Base-by-base conservation (phyloP, 2,329 filamentous ascomycete species). In the Ustulina deusta region DNA sequence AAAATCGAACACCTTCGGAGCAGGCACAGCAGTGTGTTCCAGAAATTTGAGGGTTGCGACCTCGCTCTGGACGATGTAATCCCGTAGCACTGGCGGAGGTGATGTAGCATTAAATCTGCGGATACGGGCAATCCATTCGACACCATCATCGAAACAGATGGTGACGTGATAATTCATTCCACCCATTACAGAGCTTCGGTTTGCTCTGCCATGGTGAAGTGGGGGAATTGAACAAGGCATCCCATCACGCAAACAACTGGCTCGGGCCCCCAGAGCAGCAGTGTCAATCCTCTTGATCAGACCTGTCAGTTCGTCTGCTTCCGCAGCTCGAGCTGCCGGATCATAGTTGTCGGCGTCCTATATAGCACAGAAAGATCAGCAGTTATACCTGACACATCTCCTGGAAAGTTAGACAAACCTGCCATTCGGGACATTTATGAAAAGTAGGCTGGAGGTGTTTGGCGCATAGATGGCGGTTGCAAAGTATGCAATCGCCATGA, bases 81-180 rank as follows among this genome's bases (percentile, higher is more conserved):
- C 75, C 67, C 75, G 73, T 40, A 80, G 22, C 40, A 61, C 73
- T 48, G 71, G 11, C 0, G 77, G 80, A n/a, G 81, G 80, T 1
- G 80, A 81, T 22, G 77, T 80, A n/a, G 78, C 77, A 62, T 83
- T 82, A 63, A 72, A 76, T 66, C 79, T 78, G 57, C 79, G 80
- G 55, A 84, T 78, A 13, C 82, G 78, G 20, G 80, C 80, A 1
- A 84, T 74, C 83, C 82, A 84, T 52, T 68, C 74, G 29, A 81
- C 68, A 46, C 80, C 80, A 69, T 84, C 82, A 5, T 82, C 77
- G 66, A 85, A 85, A 6, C 56, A 63, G 57, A 84, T 71, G 42
- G 81, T 78, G 46, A 82, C 69, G 66, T 84, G 80, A 70, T 80
- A 84, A 68, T 84, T 83, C 78, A 80, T 81, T 2, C 81, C 80